Evolutionary conservation across 352 stramenopile genomes (phyloP), one percentile per base, ranked within the genome.

Genomic region (Plasmopara muralis): DNA sequence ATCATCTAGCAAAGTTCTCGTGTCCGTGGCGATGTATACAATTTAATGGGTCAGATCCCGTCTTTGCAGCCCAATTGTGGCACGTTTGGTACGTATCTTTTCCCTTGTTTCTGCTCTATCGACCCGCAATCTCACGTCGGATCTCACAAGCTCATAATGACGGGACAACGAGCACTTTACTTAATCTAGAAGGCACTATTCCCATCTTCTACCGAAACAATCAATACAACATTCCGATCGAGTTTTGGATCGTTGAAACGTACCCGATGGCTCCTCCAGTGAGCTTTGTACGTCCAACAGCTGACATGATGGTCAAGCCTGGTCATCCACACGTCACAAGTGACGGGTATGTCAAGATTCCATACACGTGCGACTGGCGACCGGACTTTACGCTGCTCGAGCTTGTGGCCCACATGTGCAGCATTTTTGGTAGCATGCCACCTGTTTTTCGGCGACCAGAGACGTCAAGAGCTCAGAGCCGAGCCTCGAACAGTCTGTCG

Each of bases 171-270:
- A 93, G 84, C 50, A 94, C 78, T 46, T 55, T 92, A 53, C 64
- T 94, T 30, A 84, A 90, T 52, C 66, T 94, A 6, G 77, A 86
- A 39, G 86, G 86, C 40, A 96, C 86, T n/a, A 94, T 96, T 62
- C 83, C 85, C 9, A 96, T 96, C 54, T 94, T 93, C 63, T 96
- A 95, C 53, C 62, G 82, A 7, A 64, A 76, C 43, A 93, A 87
- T 53, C 85, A 95, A 58, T 96, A 96, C 74, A 96, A 96, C 50
- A 96, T 96, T 56, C 86, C 86, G 0, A 75, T 96, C 33, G 79
- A 91, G 61, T 85, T 96, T 38, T 95, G 86, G 86, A 71, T 96
- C 41, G 77, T 86, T 7, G 79, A 93, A 57, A 78, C 69, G 29
- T 96, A 95, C 64, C 86, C 86, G 0, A 67, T 87, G 55, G 51